phyloP scores from a whole-genome alignment of 139 green algal species.

The Coccomyxa sp. region DNA sequence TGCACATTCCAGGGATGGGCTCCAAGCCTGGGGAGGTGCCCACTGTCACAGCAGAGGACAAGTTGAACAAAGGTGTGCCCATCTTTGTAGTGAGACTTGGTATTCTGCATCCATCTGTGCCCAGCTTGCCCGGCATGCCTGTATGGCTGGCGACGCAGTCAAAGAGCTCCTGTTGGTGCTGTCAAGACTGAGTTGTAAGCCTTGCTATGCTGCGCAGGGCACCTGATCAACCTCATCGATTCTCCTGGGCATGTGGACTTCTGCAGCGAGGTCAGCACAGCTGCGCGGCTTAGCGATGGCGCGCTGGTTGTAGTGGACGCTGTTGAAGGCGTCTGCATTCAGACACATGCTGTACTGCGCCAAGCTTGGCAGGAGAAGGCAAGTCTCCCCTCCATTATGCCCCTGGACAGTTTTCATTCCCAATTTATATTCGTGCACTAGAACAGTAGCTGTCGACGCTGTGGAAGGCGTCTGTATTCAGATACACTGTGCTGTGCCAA shows the following conservation, averaged over 20 bases:
- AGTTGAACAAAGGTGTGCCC: constrained; percentile 11
- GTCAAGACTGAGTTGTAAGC: neutral
- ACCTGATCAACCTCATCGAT: constrained; percentile 98
- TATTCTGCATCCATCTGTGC: too few relatives aligned
- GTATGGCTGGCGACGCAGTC: neutral
- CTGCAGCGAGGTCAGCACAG: constrained; percentile 93
- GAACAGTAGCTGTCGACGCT: constrained; percentile 96
- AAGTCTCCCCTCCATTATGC: too few relatives aligned
- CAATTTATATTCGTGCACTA: too few relatives aligned
- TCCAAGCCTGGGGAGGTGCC: constrained; percentile 13
- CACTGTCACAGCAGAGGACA: constrained; percentile 11
- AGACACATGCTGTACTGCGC: constrained; percentile 96
- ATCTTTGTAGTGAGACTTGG: neutral
- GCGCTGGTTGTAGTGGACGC: constrained; percentile 95
- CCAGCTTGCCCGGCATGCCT: neutral
- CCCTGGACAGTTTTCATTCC: too few relatives aligned
- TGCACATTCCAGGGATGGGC: constrained; percentile 70
- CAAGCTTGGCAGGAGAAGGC: constrained; percentile 94
- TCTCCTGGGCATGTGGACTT: constrained; percentile 98
- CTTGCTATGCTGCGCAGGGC: constrained; percentile 31
- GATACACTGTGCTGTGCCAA: constrained; percentile 96
- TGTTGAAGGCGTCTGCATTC: constrained; percentile 97
- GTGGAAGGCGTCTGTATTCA: constrained; percentile 98
- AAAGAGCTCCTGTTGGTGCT: too few relatives aligned
- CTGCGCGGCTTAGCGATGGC: constrained; percentile 89